Evolutionary conservation across 2,329 filamentous ascomycete species (phyloP), one percentile per base, ranked within the genome.

Genomic region (Camptophora hylomeconis): DNA sequence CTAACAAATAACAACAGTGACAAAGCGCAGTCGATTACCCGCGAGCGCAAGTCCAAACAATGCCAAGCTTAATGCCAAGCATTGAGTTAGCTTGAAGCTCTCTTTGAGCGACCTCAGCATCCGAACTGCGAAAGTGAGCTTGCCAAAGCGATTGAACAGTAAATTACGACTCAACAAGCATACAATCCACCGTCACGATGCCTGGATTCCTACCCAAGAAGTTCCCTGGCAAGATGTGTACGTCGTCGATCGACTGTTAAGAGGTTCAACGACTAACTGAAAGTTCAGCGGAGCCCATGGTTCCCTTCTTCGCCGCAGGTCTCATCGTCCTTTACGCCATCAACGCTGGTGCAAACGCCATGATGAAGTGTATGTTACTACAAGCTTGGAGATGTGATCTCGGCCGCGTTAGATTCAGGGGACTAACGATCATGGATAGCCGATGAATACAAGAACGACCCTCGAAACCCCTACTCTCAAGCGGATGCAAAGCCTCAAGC

Each of bases 401-500:
- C 37, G 28, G 14, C n/a, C 18, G 19, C 30, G 26, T 25, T 23
- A 24, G 22, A 20, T 20, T 20, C 17, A 24, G 13, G 16, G 7
- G 19, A 18, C 16, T 53, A 35, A 53, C 43, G 17, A 35, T 33
- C 40, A 26, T 7, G 24, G 26, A 34, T 28, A 95, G 87, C 75
- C 66, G 81, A 80, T 49, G 83, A 95, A 67, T 94, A 72, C 74
- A 92, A 86, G 76, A 92, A 93, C 69, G 87, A 95, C 63, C 83
- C 86, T 45, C 76, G 86, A 60, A 94, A 94, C 48, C 58, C 58
- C 36, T 56, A 59, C 44, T 46, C 47, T 23, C 51, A 55, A 46
- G 40, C 44, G 12, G 26, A 37, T 18, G 21, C 39, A 14, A 38
- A 36, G 18, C 16, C 27, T n/a, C n/a, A n/a, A n/a, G n/a, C n/a